phyloP scores from a whole-genome alignment of 805 yeast species.

The Barnettozyma sucrosica region DNA sequence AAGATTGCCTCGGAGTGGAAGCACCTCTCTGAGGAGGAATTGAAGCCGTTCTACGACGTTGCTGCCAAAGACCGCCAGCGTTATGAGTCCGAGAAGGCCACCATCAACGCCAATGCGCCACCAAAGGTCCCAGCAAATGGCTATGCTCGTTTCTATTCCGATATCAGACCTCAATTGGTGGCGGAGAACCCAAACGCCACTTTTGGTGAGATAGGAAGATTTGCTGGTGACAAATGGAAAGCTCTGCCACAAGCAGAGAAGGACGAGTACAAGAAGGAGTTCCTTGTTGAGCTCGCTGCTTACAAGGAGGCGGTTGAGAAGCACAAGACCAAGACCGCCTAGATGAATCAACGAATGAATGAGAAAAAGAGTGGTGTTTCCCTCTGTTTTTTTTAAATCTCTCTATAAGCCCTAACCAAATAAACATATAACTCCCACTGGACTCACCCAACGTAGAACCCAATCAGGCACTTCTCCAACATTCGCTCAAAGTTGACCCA shows the following conservation, averaged over 20 bases:
- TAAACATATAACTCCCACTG: neutral
- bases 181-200: slow-evolving; percentile 15
- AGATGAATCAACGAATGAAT: too few relatives aligned
- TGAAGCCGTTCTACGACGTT: slow-evolving; percentile 8
- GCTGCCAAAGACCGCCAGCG: slow-evolving; percentile 15
- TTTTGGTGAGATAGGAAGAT: slow-evolving; percentile 38
- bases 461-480: slow-evolving; percentile 73
- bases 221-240: slow-evolving; percentile 91
- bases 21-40: slow-evolving; percentile 9
- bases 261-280: slow-evolving; percentile 32
- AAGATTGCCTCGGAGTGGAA: slow-evolving; percentile 13
- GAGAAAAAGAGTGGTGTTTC: too few relatives aligned
- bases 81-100: slow-evolving; percentile 13
- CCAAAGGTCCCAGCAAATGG: slow-evolving; percentile 23
- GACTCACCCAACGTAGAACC: slow-evolving; percentile 31
- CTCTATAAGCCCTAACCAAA: neutral
- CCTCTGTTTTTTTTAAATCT: neutral
- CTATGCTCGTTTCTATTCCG: slow-evolving; percentile 14
- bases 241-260: slow-evolving; percentile 69
- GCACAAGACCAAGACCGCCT: neutral
- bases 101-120: slow-evolving; percentile 13
- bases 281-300: slow-evolving; percentile 27
- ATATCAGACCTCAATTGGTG: slow-evolving; percentile 10
- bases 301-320: slow-evolving; percentile 29
- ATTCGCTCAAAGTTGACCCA: slow-evolving; percentile 86